Evolutionary conservation across 805 yeast genomes (phyloP).

Genomic region (Kuraishia ogatae): DNA sequence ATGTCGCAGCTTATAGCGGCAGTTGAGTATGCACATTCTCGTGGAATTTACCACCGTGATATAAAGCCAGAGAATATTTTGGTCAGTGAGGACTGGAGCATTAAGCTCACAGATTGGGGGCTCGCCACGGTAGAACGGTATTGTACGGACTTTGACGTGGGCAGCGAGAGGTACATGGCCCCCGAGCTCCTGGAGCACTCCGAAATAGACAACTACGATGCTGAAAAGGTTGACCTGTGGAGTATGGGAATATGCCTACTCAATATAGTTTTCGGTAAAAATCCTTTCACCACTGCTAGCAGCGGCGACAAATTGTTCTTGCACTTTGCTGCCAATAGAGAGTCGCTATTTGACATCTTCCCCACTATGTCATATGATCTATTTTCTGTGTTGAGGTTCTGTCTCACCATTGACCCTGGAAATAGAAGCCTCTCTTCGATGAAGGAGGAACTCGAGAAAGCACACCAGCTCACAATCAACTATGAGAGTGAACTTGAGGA

Average conservation of each 20-base stretch:
- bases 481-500: conserved; percentile 41
- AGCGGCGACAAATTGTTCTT: conserved; percentile 62
- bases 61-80: conserved; percentile 68
- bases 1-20: conserved; percentile 41
- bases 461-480: conserved; percentile 73
- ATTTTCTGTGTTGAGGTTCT: conserved; percentile 71
- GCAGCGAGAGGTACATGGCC: conserved; percentile 55
- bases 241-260: conserved; percentile 43
- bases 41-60: conserved; percentile 61
- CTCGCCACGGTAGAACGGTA: conserved; percentile 34
- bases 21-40: conserved; percentile 43
- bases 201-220: conserved; percentile 22
- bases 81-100: conserved; percentile 37
- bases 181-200: conserved; percentile 30
- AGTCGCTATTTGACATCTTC: conserved; percentile 84
- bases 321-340: conserved; percentile 82
- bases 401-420: conserved; percentile 78
- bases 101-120: conserved; percentile 73
- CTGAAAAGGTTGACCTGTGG: conserved; percentile 44
- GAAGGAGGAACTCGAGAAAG: conserved; percentile 47
- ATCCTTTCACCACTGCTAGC: conserved; percentile 38
- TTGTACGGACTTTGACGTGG: conserved; percentile 32
- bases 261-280: conserved; percentile 40
- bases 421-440: conserved; percentile 64
- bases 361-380: conserved; percentile 83